These are phyloP conservation scores for Termitomyces sp. DNA, from an alignment of 768 basidiomycete species.

Conservation along the genomic window DNA sequence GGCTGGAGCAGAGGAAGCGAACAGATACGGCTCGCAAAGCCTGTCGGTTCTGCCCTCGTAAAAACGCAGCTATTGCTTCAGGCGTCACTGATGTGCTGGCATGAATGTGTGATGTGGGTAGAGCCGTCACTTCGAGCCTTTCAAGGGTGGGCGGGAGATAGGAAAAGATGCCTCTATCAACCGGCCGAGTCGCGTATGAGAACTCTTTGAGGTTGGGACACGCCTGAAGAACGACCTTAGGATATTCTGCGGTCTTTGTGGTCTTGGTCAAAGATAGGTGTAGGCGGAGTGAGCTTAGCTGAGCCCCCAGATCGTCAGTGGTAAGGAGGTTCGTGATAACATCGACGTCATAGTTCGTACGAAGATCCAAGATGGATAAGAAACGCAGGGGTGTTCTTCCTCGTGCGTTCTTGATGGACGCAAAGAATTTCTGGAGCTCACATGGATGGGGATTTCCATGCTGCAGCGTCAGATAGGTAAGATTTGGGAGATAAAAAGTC, in stretches of 20 bases:
- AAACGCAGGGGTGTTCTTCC: slow-evolving; percentile 6
- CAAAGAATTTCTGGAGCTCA: slow-evolving; percentile 7
- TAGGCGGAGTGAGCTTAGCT: slow-evolving; percentile 1
- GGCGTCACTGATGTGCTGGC: slow-evolving; percentile 8
- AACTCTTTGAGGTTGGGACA: slow-evolving; percentile 11
- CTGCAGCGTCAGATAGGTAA: slow-evolving; percentile 5
- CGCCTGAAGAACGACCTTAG: slow-evolving; percentile 3
- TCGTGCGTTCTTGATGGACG: slow-evolving; percentile 6
- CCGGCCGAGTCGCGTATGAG: slow-evolving; percentile 7
- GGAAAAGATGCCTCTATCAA: slow-evolving; percentile 4
- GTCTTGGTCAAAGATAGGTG: slow-evolving; percentile 5
- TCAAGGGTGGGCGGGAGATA: slow-evolving; percentile 8
- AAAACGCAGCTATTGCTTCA: slow-evolving; percentile 4
- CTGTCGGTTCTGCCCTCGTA: slow-evolving; percentile 6
- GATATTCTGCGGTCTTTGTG: slow-evolving; percentile 1
- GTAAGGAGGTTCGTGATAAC: slow-evolving; percentile 4
- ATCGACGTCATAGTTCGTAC: slow-evolving; percentile 7
- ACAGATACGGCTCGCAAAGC: slow-evolving; percentile 3
- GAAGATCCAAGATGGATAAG: slow-evolving; percentile 6
- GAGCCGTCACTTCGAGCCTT: slow-evolving; percentile 9
- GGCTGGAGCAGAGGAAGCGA: slow-evolving; percentile 5
- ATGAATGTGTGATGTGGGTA: slow-evolving; percentile 7
- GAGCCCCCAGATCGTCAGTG: slow-evolving; percentile 3
- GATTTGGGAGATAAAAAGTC: neutral
- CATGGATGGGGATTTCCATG: slow-evolving; percentile 4